Evolutionary conservation across 2,329 filamentous ascomycete genomes (phyloP), one percentile per base, ranked within the genome.

Genomic region (Helotiales sp.): DNA sequence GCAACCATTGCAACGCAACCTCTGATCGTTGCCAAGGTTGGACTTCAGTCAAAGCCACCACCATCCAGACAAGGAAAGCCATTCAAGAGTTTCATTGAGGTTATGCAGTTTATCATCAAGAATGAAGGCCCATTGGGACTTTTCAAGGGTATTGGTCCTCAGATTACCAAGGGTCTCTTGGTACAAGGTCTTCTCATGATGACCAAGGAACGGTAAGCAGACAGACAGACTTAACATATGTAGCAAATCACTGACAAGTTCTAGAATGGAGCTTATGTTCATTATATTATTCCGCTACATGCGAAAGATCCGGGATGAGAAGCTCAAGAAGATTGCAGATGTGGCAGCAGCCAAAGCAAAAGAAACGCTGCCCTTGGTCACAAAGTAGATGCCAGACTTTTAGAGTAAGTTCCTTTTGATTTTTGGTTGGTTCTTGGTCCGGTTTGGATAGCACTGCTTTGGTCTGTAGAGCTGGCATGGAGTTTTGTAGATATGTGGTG

Each of bases 181-280:
- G 96, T 99, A 2, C 96, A 99, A 77, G 96, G 96, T 59, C 88
- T 99, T 64, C 84, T 99, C 45, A 99, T 99, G 96, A 99, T 97
- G 93, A 96, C 93, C 57, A 99, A 99, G 82, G 96, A 99, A 81
- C 87, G 93, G 92, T 93, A 84, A 72, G 84, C 61, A 45, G 52
- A 52, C 55, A 34, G 28, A n/a, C n/a, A n/a, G n/a, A n/a, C 58
- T 1, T 10, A 13, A 20, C 13, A 17, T 52, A 15, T n/a, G 28
- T 64, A 52, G 45, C 52, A 20, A 40, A 66, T 68, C 45, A 52
- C 26, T 71, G 54, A 68, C 54, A 24, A 32, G 10, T 2, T 20
- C 60, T 67, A 93, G 92, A 73, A 92, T 98, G 80, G 96, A 98
- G 79, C 82, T 98, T 17, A 78, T 93, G 52, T 98, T 97, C 78